Evolutionary conservation across 2,329 filamentous ascomycete genomes (phyloP), one percentile per base, ranked within the genome.

Genomic region (Ceratocystis colombiana): DNA sequence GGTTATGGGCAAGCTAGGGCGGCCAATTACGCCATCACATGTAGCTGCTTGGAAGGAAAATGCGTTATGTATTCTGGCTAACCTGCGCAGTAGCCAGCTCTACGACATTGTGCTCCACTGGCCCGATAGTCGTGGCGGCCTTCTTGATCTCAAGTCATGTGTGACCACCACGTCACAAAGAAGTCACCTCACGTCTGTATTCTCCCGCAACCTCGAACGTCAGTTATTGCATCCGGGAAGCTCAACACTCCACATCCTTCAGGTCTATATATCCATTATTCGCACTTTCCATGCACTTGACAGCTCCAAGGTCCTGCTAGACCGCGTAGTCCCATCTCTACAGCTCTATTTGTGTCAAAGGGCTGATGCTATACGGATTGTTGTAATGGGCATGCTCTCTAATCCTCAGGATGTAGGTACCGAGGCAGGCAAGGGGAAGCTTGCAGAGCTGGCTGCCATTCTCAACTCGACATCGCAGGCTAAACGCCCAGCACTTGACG

Each of bases 61-160:
- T 71, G 87, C 86, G 17, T 74, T 89, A 57, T 83, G 82, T 2
- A 82, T 86, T 57, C 79, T 93, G 17, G 88, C 88, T 1, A 80
- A 83, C 20, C 78, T 88, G 61, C 82, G 89, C 55, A 88, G 88
- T 59, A 79, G 82, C 6, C 85, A 90, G 71, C 78, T 94, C 8
- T 93, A 91, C 71, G 88, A 92, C 71, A 91, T 93, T 72, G 85
- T 91, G 59, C 80, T 88, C 67, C 79, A 82, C 66, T 94, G 89
- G 89, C 88, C 89, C 3, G 75, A 80, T 45, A 90, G 87, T 70
- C 79, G 82, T 65, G 86, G 86, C 1, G 90, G 87, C 0, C 80
- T 94, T 2, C 82, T 89, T 37, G 90, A 94, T 72, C 82, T 93
- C 69, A 82, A 87, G 68, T 82, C 86, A 65, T 85, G 87, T 59